phyloP scores from a whole-genome alignment of 805 yeast species.

The Peterozyma toletana region DNA sequence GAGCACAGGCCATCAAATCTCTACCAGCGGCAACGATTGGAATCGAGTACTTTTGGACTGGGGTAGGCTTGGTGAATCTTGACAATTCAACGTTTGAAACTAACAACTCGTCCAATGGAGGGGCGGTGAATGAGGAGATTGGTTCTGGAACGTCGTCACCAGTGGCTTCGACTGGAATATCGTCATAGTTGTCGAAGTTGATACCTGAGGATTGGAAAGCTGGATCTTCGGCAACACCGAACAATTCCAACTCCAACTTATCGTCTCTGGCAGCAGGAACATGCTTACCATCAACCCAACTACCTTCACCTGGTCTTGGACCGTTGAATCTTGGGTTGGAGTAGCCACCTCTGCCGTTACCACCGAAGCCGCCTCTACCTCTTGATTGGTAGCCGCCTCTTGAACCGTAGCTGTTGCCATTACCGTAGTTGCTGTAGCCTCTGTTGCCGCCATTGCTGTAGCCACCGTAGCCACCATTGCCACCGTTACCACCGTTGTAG shows the following conservation, averaged over 20 bases:
- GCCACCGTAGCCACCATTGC: conserved; percentile 20
- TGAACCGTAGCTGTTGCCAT: conserved; percentile 22
- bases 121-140: conserved; percentile 76
- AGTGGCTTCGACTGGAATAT: conserved; percentile 96
- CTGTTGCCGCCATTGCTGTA: conserved; percentile 21
- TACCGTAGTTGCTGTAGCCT: conserved; percentile 21
- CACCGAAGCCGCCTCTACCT: conserved; percentile 23
- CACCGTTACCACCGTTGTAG: conserved; percentile 17
- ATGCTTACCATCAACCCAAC: conserved; percentile 83
- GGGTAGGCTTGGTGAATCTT: conserved; percentile 93
- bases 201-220: conserved; percentile 89
- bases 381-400: conserved; percentile 15
- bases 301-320: conserved; percentile 58
- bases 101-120: conserved; percentile 83
- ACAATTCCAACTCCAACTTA: conserved; percentile 69
- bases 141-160: conserved; percentile 96
- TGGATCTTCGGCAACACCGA: conserved; percentile 74
- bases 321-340: conserved; percentile 19
- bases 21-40: conserved; percentile 86
- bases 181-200: conserved; percentile 97
- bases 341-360: conserved; percentile 23
- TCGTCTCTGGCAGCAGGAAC: conserved; percentile 71
- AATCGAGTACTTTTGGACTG: conserved; percentile 89
- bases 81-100: conserved; percentile 84
- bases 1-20: conserved; percentile 96